These are phyloP conservation scores for Candida caryicola DNA, from an alignment of 805 yeast species.

Conservation along the genomic window DNA sequence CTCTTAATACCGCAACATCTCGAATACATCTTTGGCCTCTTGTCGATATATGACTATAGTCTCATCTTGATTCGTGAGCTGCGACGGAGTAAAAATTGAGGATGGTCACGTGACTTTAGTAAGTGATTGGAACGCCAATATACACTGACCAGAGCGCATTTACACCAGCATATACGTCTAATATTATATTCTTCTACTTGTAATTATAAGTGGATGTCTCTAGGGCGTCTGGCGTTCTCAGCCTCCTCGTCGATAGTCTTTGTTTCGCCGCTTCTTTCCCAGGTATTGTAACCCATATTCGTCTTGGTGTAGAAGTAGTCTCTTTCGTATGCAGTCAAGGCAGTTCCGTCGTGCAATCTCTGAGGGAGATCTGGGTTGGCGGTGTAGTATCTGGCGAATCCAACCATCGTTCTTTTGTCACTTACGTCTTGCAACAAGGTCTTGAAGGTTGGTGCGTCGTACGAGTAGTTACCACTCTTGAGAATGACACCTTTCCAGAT, in stretches of 20 bases:
- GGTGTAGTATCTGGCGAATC: slow-evolving; percentile 48
- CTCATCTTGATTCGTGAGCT: not conserved
- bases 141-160: too few relatives aligned
- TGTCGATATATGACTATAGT: not conserved
- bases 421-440: slow-evolving; percentile 5
- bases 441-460: slow-evolving; percentile 18
- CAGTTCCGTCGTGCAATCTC: slow-evolving; percentile 37
- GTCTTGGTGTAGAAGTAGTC: slow-evolving; percentile 32
- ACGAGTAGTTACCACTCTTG: slow-evolving; percentile 20
- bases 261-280: slow-evolving; percentile 8
- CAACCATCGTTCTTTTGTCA: slow-evolving; percentile 28
- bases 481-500: slow-evolving; percentile 33
- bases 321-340: slow-evolving; percentile 39
- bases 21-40: not conserved
- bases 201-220: not conserved
- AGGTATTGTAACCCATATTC: slow-evolving; percentile 34
- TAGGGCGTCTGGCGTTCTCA: not conserved
- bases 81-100: too few relatives aligned
- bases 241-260: not conserved
- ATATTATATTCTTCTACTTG: too few relatives aligned
- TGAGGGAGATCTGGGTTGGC: slow-evolving; percentile 55
- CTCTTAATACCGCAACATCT: not conserved
- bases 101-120: too few relatives aligned
- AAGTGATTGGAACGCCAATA: too few relatives aligned
- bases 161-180: too few relatives aligned